Percentiles rank a stretch among this genome's conserved stretches.
phyloP scores from a whole-genome alignment of 2,329 filamentous ascomycete species.

The Microdochium bolleyi region DNA sequence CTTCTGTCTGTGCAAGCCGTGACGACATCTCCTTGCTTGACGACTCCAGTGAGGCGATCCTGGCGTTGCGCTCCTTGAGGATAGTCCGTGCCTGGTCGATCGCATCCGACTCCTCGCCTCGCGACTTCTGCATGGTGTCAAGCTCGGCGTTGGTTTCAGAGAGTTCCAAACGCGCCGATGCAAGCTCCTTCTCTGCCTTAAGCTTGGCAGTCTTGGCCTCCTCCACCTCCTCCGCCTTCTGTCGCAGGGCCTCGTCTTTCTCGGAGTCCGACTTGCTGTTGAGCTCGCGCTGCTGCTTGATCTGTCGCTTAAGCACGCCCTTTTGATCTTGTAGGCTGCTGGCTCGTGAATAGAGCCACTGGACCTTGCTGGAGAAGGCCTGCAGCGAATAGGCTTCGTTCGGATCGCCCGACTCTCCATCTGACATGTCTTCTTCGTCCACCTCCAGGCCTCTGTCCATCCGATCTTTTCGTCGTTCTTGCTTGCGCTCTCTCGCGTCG shows the following conservation, averaged over 20 bases:
- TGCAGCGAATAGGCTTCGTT: constrained; percentile 62
- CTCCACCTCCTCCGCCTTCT: constrained; percentile 49
- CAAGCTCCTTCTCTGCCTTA: constrained; percentile 23
- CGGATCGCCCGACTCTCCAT: constrained; percentile 49
- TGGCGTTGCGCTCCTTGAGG: constrained; percentile 33
- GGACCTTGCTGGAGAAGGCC: constrained; percentile 71
- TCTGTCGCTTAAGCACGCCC: constrained; percentile 79
- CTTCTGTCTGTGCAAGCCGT: constrained; percentile 27
- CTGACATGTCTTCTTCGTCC: constrained; percentile 54
- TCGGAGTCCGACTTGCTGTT: constrained; percentile 78
- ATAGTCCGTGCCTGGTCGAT: constrained; percentile 27
- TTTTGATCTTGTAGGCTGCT: constrained; percentile 80
- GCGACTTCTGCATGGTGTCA: constrained; percentile 25
- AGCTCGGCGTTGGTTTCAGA: constrained; percentile 38
- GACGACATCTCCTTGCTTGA: constrained; percentile 27
- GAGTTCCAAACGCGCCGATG: constrained; percentile 39
- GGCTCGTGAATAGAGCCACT: constrained; percentile 70
- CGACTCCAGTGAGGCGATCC: constrained; percentile 34
- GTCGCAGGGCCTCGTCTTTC: constrained; percentile 56
- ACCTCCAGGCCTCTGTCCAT: constrained; percentile 48
- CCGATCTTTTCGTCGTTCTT: constrained; percentile 42
- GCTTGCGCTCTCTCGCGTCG: constrained; percentile 44
- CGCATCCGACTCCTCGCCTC: constrained; percentile 22
- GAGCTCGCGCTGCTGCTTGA: constrained; percentile 89
- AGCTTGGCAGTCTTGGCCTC: constrained; percentile 20